Evolutionary conservation across 441 rosid species (phyloP).

Genomic region (Adansonia grandidieri): DNA sequence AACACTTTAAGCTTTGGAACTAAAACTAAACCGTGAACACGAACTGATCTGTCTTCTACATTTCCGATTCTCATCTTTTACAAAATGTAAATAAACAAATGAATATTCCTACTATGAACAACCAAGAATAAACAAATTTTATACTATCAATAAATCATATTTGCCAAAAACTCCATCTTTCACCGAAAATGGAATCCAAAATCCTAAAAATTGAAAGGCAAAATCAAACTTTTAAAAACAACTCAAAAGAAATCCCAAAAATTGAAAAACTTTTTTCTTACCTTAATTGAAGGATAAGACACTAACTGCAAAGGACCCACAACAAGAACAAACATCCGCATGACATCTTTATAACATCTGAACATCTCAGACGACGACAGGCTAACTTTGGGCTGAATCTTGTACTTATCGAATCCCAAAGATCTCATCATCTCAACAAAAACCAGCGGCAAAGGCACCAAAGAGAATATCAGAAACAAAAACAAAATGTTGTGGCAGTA

Average conservation of each 20-base stretch:
- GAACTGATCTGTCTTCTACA: background rate
- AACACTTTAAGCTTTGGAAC: no score
- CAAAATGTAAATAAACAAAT: no score
- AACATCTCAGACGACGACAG: slow-evolving; percentile 62
- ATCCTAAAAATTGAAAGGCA: background rate
- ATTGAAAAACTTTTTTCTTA: slow-evolving; percentile 18
- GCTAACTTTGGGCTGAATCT: slow-evolving; percentile 92
- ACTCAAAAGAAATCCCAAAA: background rate
- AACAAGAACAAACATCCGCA: slow-evolving; percentile 73
- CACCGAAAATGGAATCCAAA: background rate
- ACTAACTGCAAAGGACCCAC: slow-evolving; percentile 85
- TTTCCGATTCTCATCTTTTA: no score
- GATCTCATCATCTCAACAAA: slow-evolving; percentile 57
- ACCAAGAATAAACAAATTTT: no score
- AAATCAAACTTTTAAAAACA: background rate
- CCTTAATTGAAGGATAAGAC: slow-evolving; percentile 84
- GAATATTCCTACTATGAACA: no score
- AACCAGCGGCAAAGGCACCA: slow-evolving; percentile 74
- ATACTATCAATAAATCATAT: no score
- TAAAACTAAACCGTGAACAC: background rate
- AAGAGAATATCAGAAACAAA: slow-evolving; percentile 66
- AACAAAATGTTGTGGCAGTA: slow-evolving; percentile 83
- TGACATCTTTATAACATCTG: slow-evolving; percentile 75
- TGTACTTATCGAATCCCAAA: slow-evolving; percentile 54
- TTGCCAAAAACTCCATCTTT: no score